Evolutionary conservation across 352 stramenopile species (phyloP).

Genomic region (Globisporangium cederbergense): DNA sequence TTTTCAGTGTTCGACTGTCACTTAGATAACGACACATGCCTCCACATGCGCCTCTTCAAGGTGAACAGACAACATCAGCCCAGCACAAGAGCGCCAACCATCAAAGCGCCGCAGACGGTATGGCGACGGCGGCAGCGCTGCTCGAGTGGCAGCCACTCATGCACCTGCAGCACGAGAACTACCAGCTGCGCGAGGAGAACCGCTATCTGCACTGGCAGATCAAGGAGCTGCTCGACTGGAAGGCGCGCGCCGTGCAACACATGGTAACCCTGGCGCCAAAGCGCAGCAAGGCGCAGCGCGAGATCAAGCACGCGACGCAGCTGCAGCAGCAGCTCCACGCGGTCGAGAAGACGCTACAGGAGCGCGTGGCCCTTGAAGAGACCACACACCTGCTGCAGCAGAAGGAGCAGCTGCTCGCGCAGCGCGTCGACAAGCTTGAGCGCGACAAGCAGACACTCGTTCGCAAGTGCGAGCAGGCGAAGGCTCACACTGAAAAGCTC

Average conservation of each 20-base stretch:
- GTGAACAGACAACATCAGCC: neutral
- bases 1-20: too few species aligned
- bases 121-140: conserved; percentile 38
- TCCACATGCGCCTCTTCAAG: neutral
- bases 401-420: conserved; percentile 26
- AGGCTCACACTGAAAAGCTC: conserved; percentile 18
- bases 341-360: conserved; percentile 54
- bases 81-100: neutral
- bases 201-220: conserved; percentile 41
- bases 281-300: conserved; percentile 35
- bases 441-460: conserved; percentile 26
- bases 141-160: conserved; percentile 55
- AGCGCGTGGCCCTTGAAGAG: conserved; percentile 43
- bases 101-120: conserved; percentile 5
- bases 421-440: conserved; percentile 28
- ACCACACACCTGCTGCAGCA: conserved; percentile 35
- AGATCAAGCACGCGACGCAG: conserved; percentile 50
- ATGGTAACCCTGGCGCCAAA: conserved; percentile 57
- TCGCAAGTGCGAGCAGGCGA: conserved; percentile 12
- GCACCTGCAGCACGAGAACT: conserved; percentile 64
- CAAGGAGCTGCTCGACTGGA: conserved; percentile 54
- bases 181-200: conserved; percentile 58
- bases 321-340: conserved; percentile 49
- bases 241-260: conserved; percentile 61
- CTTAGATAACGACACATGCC: too few species aligned